phyloP scores from a whole-genome alignment of 176 grass and related monocot genomes.

The Avena atlantica region DNA sequence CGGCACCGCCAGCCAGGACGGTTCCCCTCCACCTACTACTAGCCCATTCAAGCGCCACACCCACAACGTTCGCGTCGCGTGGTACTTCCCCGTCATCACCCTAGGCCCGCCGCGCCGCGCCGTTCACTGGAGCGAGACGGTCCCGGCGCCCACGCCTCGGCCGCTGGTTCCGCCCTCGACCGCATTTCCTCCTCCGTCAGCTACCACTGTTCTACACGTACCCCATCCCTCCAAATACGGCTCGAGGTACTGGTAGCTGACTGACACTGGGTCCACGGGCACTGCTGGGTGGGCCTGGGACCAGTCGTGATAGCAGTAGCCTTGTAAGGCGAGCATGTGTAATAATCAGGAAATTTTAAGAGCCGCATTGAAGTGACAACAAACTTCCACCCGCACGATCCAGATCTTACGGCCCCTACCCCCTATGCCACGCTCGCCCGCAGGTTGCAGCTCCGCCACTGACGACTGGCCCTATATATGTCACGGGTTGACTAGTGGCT shows the following conservation, averaged over 20 bases:
- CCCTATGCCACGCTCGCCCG: no score
- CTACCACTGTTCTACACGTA: background rate
- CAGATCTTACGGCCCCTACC: no score
- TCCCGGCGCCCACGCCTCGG: constrained; percentile 23
- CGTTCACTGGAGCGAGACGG: constrained; percentile 12
- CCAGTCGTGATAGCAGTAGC: background rate
- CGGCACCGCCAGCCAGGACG: constrained; percentile 23
- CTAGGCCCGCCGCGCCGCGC: background rate
- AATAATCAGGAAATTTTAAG: background rate
- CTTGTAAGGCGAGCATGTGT: no score
- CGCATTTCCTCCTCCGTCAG: constrained; percentile 17
- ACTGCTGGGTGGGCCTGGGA: background rate
- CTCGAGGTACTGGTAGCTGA: background rate
- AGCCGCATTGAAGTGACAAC: constrained; percentile 24
- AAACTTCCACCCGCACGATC: no score
- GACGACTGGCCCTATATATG: no score
- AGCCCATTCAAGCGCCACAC: constrained; percentile 21
- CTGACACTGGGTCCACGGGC: background rate
- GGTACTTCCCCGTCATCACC: background rate
- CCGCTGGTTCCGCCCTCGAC: background rate
- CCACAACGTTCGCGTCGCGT: constrained; percentile 2
- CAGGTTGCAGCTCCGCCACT: no score
- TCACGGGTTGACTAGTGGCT: no score
- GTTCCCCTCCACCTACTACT: constrained; percentile 36
- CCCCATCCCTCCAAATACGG: background rate